Base-by-base conservation (phyloP, 108 stramenopile genomes). In the Fistulifera pelliculosa region DNA sequence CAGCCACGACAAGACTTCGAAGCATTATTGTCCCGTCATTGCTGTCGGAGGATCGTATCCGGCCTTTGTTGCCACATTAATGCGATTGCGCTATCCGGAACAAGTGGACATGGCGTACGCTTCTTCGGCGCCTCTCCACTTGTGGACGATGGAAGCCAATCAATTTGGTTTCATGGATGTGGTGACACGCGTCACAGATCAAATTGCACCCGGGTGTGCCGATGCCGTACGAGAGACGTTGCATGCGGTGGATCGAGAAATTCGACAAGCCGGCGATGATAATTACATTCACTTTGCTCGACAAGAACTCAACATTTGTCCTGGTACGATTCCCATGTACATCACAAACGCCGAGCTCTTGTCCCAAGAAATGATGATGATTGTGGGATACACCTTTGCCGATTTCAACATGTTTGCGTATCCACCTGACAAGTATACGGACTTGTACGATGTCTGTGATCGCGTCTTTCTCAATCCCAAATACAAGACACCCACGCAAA, bases 321-420 rank as follows among this genome's bases (percentile, higher is more conserved):
- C 57, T 3, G 73, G 54, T 18, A 63, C 75, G 0, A 54, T 81
- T 10, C 87, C 87, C 4, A 42, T 26, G 7, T 89, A 89, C 38
- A 75, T 76, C 17, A 18, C 18, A 35, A 27, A 53, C 47, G 27
- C 64, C 43, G 18, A 53, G 15, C 50, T 49, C 6, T 55, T 90
- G 38, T 42, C 54, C 7, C 69, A 86, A n/a, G 90, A 87, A 58
- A 38, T 93, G 0, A 71, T 82, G 71, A 87, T 83, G 84, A 68
- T 87, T 13, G 73, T 88, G 12, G 83, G 74, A 31, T 93, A 88
- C 52, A 75, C 85, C 6, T 93, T 87, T 66, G 91, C 91, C 13
- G 83, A 86, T 58, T 73, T 71, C 54, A 85, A 93, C 69, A 88
- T 88, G 86, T 84, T 61, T 15, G 58, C 70, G 47, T 93, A 93